phyloP scores from a whole-genome alignment of 192 early-diverging fungal genomes.

The Thoreauomyces humboldtii region DNA sequence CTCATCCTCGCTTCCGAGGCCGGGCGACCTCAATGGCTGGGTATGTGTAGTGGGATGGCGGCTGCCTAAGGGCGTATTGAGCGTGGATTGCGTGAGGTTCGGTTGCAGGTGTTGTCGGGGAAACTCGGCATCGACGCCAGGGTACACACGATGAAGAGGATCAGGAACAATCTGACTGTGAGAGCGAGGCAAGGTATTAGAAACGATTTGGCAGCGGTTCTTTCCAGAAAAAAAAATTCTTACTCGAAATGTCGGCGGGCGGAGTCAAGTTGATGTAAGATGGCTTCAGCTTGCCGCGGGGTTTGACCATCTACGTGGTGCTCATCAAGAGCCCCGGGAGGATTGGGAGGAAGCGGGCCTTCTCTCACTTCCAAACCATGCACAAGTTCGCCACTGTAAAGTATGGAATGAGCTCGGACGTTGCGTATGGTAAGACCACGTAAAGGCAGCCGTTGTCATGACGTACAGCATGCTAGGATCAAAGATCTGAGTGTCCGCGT shows the following conservation, averaged over 20 bases:
- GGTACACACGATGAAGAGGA: conserved; percentile 14
- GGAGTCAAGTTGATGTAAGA: neutral
- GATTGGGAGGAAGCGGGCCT: neutral
- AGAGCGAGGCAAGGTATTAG: neutral
- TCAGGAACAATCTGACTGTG: conserved; percentile 9
- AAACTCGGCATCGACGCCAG: conserved; percentile 15
- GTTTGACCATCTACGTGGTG: neutral
- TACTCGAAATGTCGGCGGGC: neutral
- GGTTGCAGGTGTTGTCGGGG: conserved; percentile 2
- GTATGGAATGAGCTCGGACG: too few species aligned
- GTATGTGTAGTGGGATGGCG: neutral
- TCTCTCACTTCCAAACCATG: neutral
- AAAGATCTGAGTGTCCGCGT: too few species aligned
- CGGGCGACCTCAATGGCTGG: neutral
- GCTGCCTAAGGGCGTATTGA: neutral
- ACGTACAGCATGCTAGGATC: too few species aligned
- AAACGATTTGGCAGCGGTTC: neutral
- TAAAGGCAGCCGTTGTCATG: too few species aligned
- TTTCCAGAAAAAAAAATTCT: too few species aligned
- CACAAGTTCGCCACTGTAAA: neutral
- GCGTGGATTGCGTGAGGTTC: neutral
- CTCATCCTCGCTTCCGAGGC: neutral
- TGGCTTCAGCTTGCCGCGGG: neutral
- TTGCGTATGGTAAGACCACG: too few species aligned
- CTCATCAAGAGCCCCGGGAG: neutral